phyloP scores from a whole-genome alignment of 2,329 filamentous ascomycete genomes.

The Phialophora verrucosa region DNA sequence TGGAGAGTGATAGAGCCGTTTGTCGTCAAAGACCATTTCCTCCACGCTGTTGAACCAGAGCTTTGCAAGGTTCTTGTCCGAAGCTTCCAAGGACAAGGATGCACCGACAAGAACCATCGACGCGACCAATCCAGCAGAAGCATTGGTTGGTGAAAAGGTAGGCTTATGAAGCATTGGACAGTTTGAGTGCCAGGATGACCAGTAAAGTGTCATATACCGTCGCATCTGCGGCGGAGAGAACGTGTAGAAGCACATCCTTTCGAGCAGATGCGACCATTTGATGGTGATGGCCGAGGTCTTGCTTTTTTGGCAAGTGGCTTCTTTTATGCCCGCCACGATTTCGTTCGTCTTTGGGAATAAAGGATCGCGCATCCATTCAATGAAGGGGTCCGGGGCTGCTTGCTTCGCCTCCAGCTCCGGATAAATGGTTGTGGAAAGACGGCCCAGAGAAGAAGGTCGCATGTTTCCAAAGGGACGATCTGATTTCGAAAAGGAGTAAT shows the following conservation, averaged over 20 bases:
- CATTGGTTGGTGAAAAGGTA: not conserved
- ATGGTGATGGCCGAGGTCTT: not conserved
- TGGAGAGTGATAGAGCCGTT: not conserved
- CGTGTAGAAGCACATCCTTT: constrained; percentile 6
- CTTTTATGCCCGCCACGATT: constrained; percentile 7
- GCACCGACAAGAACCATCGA: constrained; percentile 13
- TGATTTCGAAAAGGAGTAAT: too few relatives aligned
- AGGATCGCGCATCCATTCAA: not conserved
- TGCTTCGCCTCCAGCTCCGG: too few relatives aligned
- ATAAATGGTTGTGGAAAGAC: too few relatives aligned
- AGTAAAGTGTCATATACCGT: constrained; percentile 5
- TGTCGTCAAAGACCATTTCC: constrained; percentile 4
- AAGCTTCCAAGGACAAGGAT: not conserved
- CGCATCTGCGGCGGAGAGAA: constrained; percentile 6
- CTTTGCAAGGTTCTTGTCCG: not conserved
- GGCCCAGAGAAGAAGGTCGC: too few relatives aligned
- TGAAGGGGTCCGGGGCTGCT: too few relatives aligned
- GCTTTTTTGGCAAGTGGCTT: not conserved
- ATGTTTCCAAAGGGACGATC: too few relatives aligned
- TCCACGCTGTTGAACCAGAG: constrained; percentile 1
- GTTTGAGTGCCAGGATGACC: constrained; percentile 16
- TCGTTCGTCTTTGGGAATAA: constrained; percentile 4
- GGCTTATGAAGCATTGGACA: constrained; percentile 11
- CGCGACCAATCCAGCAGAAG: not conserved
- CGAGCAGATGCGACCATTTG: constrained; percentile 1